These are phyloP conservation scores for Pseudogymnoascus sp. DNA, from an alignment of 2,329 filamentous ascomycete genomes.

Conservation along the genomic window DNA sequence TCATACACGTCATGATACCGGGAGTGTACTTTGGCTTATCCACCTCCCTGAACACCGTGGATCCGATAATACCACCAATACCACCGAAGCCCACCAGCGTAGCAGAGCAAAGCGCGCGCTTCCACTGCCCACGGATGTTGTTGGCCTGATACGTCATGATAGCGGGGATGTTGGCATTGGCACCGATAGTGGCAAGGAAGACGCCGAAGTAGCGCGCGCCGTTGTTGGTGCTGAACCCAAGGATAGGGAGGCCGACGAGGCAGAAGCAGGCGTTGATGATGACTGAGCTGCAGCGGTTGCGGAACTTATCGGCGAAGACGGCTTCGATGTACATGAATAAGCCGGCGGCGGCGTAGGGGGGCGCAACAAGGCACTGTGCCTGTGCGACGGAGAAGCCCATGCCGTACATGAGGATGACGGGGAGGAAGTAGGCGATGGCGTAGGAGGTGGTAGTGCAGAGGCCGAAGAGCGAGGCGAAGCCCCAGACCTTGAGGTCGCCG, in stretches of 20 bases:
- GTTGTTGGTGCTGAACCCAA: slow-evolving; percentile 43
- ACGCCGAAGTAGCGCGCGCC: slow-evolving; percentile 51
- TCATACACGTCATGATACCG: slow-evolving; percentile 16
- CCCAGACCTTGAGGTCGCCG: slow-evolving; percentile 53
- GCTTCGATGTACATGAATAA: slow-evolving; percentile 39
- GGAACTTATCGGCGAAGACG: slow-evolving; percentile 46
- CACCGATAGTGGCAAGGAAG: slow-evolving; percentile 41
- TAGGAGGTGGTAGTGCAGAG: slow-evolving; percentile 67
- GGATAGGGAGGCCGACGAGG: slow-evolving; percentile 31
- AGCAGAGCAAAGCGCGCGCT: slow-evolving; percentile 72
- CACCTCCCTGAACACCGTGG: slow-evolving; percentile 60
- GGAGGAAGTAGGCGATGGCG: slow-evolving; percentile 69
- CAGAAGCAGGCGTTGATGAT: slow-evolving; percentile 42
- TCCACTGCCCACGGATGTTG: slow-evolving; percentile 85
- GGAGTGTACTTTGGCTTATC: slow-evolving; percentile 46
- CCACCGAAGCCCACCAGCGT: slow-evolving; percentile 71
- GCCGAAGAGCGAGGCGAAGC: slow-evolving; percentile 54
- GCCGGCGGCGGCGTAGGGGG: slow-evolving; percentile 41
- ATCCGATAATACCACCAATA: slow-evolving; percentile 71
- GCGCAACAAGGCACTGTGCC: slow-evolving; percentile 48
- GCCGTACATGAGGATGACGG: slow-evolving; percentile 57
- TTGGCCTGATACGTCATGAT: slow-evolving; percentile 78
- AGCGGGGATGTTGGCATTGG: slow-evolving; percentile 69
- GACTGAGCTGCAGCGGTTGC: slow-evolving; percentile 44
- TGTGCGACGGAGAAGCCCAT: slow-evolving; percentile 46